Conservation (phyloP, 2,329 filamentous ascomycete genomes). For the Calonectria hawksworthii region DNA sequence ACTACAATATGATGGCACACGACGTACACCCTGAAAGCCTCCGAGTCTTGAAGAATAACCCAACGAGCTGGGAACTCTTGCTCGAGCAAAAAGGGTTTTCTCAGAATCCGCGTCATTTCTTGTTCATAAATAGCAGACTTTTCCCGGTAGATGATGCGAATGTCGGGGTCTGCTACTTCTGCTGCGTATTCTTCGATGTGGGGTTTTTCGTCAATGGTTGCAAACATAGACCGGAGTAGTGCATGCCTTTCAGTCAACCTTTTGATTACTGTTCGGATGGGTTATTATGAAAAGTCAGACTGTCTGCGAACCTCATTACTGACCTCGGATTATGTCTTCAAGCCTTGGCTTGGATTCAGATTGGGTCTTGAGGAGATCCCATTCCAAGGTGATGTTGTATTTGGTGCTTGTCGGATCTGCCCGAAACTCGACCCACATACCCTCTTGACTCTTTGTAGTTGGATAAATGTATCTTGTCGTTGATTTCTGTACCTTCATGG, state of each 20-base stretch:
- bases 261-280: not conserved
- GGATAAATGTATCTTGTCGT: not conserved
- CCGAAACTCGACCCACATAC: not conserved
- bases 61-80: not conserved
- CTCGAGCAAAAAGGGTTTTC: not conserved
- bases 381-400: not conserved
- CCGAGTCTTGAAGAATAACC: not conserved
- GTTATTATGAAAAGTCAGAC: no score
- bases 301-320: no score
- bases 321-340: not conserved
- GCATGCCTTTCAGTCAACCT: not conserved
- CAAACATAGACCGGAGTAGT: not conserved
- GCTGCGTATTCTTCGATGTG: not conserved
- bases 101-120: not conserved
- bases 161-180: not conserved
- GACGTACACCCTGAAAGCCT: not conserved
- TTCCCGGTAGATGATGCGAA: not conserved
- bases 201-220: not conserved
- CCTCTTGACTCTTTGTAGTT: not conserved
- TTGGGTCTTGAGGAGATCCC: not conserved
- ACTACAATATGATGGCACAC: not conserved
- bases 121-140: not conserved
- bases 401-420: not conserved
- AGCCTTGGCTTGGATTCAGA: not conserved
- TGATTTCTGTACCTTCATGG: not conserved